Evolutionary conservation across 352 stramenopile genomes (phyloP), one percentile per base, ranked within the genome.

Genomic region (Globisporangium echinulatum): DNA sequence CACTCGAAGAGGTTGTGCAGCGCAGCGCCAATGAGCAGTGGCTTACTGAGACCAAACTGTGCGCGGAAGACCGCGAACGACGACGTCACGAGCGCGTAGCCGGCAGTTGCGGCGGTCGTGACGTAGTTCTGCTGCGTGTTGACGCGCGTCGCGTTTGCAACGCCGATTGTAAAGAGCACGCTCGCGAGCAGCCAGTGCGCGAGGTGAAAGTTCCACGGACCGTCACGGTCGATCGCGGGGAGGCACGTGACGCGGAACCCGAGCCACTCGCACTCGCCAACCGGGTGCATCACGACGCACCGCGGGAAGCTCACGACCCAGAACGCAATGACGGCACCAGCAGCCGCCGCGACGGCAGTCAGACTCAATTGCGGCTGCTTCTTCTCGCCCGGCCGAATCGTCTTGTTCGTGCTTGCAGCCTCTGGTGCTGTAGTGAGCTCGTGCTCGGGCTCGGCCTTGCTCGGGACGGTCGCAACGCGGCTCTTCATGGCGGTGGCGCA

Each of bases 1-100:
- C 57, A 62, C 43, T 62, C 57, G 25, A 62, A 62, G 14, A 56
- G 17, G 49, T 62, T 62, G 57, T 62, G 57, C 49, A 62, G 49
- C 57, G 57, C 57, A 8, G 57, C 57, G 39, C 57, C 57, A n/a
- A 62, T 15, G 9, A 62, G 43, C 40, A 62, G 49, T 9, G 49
- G 57, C 57, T 62, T 57, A n/a, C 40, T 47, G 13, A 57, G 13
- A 49, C 57, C 49, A 25, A 57, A 62, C 57, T 62, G 49, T 7
- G 57, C 57, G 11, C 57, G 57, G 13, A 53, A 53, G 49, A 62
- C 49, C 15, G 57, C 57, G 25, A 62, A 62, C 25, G 33, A 36
- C 4, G 49, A 51, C 14, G 57, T 62, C 19, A 62, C 50, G 49
- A 56, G n/a, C 40, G 50, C 57, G 57, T 62, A 62, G 25, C 57